Evolutionary conservation across 2,329 filamentous ascomycete genomes (phyloP).

Genomic region (Fusarium euwallaceae): DNA sequence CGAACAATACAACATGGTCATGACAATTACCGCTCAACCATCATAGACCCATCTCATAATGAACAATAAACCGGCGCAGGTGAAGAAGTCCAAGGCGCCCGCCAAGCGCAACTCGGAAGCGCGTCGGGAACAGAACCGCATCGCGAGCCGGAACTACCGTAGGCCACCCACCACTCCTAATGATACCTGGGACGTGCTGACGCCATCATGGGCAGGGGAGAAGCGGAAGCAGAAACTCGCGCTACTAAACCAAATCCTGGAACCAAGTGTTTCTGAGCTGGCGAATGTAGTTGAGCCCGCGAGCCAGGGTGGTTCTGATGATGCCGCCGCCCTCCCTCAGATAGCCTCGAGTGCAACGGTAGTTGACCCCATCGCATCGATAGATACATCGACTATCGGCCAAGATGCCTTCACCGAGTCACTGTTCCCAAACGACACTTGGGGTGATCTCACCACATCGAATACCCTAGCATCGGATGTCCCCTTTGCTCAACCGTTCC

Average conservation of each 20-base stretch:
- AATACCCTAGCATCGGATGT: not conserved
- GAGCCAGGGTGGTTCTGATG: not conserved
- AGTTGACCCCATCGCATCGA: not conserved
- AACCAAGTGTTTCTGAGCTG: conserved; percentile 26
- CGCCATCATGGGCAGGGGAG: conserved; percentile 50
- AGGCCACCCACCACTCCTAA: conserved; percentile 29
- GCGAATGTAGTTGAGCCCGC: not conserved
- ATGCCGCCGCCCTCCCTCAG: conserved; percentile 2
- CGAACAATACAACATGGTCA: not conserved
- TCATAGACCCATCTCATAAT: conserved; percentile 11
- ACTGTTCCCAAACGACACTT: not conserved
- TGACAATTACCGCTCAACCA: not conserved
- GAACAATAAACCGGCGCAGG: conserved; percentile 13
- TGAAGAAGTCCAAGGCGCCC: conserved; percentile 31
- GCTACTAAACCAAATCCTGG: conserved; percentile 55
- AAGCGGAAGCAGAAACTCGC: conserved; percentile 60
- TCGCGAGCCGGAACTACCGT: conserved; percentile 50
- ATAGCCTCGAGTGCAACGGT: not conserved
- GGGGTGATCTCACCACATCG: not conserved
- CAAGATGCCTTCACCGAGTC: not conserved
- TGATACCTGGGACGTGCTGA: conserved; percentile 20
- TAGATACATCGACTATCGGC: not conserved
- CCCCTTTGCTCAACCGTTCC: not conserved
- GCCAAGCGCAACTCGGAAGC: conserved; percentile 43
- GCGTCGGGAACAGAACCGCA: conserved; percentile 46